Evolutionary conservation across 164 flowering plant species (phyloP).

Genomic region (Umbellularia californica): DNA sequence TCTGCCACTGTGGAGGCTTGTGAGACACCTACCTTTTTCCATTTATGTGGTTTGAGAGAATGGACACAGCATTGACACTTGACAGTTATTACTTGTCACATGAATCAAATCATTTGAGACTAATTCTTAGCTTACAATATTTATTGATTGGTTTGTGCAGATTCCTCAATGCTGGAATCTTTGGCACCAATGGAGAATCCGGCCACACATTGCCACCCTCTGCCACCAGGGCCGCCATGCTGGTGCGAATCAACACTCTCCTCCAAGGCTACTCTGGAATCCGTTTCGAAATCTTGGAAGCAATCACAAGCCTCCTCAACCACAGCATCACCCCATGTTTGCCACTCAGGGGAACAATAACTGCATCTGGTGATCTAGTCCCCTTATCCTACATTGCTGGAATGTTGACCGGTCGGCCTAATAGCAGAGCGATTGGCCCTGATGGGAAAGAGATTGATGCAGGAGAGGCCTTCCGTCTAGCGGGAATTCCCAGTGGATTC

Average conservation of each 20-base stretch:
- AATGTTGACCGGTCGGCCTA: constrained; percentile 54
- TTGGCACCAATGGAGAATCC: constrained; percentile 42
- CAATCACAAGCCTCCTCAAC: constrained; percentile 49
- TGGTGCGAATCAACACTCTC: constrained; percentile 60
- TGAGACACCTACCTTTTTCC: too few relatives aligned
- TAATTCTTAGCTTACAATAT: too few relatives aligned
- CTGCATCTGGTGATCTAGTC: constrained; percentile 63
- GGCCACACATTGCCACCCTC: constrained; percentile 41
- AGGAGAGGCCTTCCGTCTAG: constrained; percentile 32
- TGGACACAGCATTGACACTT: too few relatives aligned
- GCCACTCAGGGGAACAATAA: constrained; percentile 60
- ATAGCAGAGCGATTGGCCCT: constrained; percentile 41
- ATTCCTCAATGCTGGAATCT: constrained; percentile 65
- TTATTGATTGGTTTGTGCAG: constrained; percentile 17
- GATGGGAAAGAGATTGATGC: constrained; percentile 39
- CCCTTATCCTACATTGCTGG: constrained; percentile 69
- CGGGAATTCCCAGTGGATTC: constrained; percentile 40
- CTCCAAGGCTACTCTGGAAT: constrained; percentile 75
- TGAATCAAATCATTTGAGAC: too few relatives aligned
- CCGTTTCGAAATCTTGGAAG: constrained; percentile 58
- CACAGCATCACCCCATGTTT: constrained; percentile 53
- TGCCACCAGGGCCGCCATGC: constrained; percentile 62
- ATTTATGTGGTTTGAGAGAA: too few relatives aligned
- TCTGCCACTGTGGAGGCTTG: too few relatives aligned
- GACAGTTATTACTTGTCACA: too few relatives aligned